Base-by-base conservation (phyloP, 345 rosid species). In the Pistacia atlantica region DNA sequence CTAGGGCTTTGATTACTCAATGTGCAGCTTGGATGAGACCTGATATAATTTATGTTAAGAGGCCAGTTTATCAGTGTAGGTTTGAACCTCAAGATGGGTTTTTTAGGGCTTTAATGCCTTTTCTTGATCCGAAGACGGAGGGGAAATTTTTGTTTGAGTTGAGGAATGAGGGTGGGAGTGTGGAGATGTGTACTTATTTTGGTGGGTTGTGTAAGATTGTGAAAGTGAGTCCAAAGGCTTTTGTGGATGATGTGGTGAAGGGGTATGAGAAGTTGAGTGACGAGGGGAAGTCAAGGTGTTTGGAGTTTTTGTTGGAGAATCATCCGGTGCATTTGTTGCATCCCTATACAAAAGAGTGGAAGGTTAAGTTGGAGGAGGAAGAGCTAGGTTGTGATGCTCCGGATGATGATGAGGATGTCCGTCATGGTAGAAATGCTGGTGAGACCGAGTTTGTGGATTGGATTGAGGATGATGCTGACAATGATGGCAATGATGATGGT, bases 351-450 rank as follows among this genome's bases (percentile, higher is more conserved):
- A 95, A 84, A 82, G 98, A 95, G 83, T 91, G 98, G 98, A 95
- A 95, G 80, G 93, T 90, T 20, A 95, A 90, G 83, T 81, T 93
- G 83, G 99, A 96, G 85, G 99, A 96, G 86, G 83, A 87, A 89
- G 99, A 96, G 84, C 55, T 96, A 83, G 99, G 98, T 11, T 96
- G 97, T 74, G 99, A 96, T 89, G 98, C 99, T 10, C 97, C 95
- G 0, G 98, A 95, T 28, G 97, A 91, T 0, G 90, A 79, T 16
- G 93, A 89, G 70, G 84, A 85, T 64, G 80, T 64, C 48, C 54
- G 54, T 14, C 75, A 37, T 31, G 64, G 79, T 14, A 74, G 8
- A 42, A 42, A 79, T 55, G 78, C 77, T 42, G 78, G 81, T 56
- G 88, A 82, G 73, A 77, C 54, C 0, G 86, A 88, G 82, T 87